Evolutionary conservation across 352 stramenopile species (phyloP).

Genomic region (Globisporangium sylvaticum): DNA sequence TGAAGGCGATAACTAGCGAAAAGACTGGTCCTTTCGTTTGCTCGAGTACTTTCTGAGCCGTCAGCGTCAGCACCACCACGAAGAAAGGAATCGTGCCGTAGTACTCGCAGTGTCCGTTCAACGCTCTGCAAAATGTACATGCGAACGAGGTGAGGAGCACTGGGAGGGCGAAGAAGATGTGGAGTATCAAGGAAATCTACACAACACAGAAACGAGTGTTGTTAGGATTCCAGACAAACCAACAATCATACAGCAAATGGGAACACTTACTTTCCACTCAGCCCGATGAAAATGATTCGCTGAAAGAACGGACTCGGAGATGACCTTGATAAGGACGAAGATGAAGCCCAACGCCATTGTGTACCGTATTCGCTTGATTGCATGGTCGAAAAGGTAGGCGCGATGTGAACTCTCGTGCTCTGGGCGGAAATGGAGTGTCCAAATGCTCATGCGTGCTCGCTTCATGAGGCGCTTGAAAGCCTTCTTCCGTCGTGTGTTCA

Average conservation of each 20-base stretch:
- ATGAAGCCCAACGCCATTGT: background rate
- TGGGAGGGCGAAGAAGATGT: background rate
- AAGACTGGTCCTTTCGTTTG: background rate
- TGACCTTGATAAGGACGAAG: background rate
- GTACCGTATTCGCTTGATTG: background rate
- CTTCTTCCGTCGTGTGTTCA: background rate
- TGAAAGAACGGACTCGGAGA: background rate
- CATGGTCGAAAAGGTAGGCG: background rate
- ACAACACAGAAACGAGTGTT: background rate
- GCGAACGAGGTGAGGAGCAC: background rate
- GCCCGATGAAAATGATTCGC: background rate
- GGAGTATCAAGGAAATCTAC: background rate
- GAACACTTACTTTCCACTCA: background rate
- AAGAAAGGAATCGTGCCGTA: background rate
- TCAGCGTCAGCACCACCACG: background rate
- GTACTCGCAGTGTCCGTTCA: background rate
- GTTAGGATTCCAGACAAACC: background rate
- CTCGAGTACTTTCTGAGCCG: background rate
- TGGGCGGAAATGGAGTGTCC: background rate
- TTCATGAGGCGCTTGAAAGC: background rate
- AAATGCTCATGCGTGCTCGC: background rate
- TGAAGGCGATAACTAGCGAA: background rate
- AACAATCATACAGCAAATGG: background rate
- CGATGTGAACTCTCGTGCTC: background rate
- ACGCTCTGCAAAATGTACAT: background rate